These are phyloP conservation scores for Starmerella vaccinii DNA, from an alignment of 805 yeast species.

Conservation along the genomic window DNA sequence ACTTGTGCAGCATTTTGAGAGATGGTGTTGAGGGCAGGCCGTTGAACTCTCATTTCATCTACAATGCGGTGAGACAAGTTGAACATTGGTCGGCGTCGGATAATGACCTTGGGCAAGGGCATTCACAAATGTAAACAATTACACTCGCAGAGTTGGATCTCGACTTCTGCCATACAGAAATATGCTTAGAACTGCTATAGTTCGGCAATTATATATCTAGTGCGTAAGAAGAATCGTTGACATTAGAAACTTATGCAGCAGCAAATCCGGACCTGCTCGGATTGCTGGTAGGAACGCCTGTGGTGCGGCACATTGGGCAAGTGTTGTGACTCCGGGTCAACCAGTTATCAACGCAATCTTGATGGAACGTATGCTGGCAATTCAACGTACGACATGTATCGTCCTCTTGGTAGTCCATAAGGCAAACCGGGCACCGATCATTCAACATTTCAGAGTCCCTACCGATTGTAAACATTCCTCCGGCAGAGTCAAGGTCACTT, in stretches of 20 bases:
- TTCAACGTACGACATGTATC: constrained; percentile 40
- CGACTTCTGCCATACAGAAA: too few relatives aligned
- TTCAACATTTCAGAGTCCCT: constrained; percentile 18
- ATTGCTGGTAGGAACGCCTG: constrained; percentile 5
- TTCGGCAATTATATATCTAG: background rate
- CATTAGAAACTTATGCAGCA: too few relatives aligned
- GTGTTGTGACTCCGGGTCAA: constrained; percentile 42
- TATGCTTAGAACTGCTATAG: background rate
- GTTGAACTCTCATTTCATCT: background rate
- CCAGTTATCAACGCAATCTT: constrained; percentile 51
- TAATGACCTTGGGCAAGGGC: background rate
- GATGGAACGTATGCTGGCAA: constrained; percentile 47
- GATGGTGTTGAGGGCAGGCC: background rate
- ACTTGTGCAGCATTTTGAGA: background rate
- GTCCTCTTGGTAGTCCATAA: constrained; percentile 38
- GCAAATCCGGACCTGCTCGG: background rate
- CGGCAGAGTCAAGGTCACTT: constrained; percentile 36
- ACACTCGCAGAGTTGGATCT: background rate
- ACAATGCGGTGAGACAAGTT: background rate
- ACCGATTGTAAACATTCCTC: constrained; percentile 30
- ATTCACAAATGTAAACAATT: background rate
- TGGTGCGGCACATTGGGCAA: constrained; percentile 47
- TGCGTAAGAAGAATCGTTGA: too few relatives aligned
- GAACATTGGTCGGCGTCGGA: background rate
- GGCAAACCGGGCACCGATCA: constrained; percentile 38